phyloP scores from a whole-genome alignment of 2,329 filamentous ascomycete species.

The Thelonectria rubi region DNA sequence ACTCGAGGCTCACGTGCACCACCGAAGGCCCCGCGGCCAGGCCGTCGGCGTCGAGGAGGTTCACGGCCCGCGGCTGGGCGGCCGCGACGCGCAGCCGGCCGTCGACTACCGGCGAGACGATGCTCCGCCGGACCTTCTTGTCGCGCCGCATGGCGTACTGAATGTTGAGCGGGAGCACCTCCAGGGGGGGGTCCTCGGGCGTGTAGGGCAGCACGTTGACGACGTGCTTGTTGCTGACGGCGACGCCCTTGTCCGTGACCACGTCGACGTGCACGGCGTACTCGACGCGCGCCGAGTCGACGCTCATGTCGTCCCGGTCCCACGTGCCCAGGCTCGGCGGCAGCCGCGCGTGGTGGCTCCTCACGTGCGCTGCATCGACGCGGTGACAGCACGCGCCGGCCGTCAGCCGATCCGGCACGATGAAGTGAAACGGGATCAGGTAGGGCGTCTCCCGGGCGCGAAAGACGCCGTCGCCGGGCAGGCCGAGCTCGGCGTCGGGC shows the following conservation, averaged over 20 bases:
- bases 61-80: slow-evolving; percentile 32
- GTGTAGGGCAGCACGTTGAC: slow-evolving; percentile 36
- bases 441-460: slow-evolving; percentile 31
- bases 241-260: slow-evolving; percentile 2
- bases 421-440: slow-evolving; percentile 36
- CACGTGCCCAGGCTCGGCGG: slow-evolving; percentile 34
- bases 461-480: slow-evolving; percentile 28
- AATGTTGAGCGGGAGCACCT: slow-evolving; percentile 30
- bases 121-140: slow-evolving; percentile 36
- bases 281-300: slow-evolving; percentile 26
- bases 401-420: slow-evolving; percentile 35
- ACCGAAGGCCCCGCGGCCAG: slow-evolving; percentile 26
- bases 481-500: slow-evolving; percentile 30
- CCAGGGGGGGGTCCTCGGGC: slow-evolving; percentile 36
- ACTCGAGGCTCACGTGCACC: slow-evolving; percentile 28
- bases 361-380: slow-evolving; percentile 21
- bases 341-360: slow-evolving; percentile 30
- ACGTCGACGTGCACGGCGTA: slow-evolving; percentile 33
- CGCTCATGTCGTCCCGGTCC: slow-evolving; percentile 37
- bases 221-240: slow-evolving; percentile 23
- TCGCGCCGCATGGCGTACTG: slow-evolving; percentile 29
- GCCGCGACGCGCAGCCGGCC: slow-evolving; percentile 33
- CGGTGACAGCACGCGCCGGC: slow-evolving; percentile 31
- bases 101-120: slow-evolving; percentile 28
- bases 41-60: slow-evolving; percentile 32